These are phyloP conservation scores for Rosa rugosa DNA, from an alignment of 306 rosid genomes.

Conservation along the genomic window DNA sequence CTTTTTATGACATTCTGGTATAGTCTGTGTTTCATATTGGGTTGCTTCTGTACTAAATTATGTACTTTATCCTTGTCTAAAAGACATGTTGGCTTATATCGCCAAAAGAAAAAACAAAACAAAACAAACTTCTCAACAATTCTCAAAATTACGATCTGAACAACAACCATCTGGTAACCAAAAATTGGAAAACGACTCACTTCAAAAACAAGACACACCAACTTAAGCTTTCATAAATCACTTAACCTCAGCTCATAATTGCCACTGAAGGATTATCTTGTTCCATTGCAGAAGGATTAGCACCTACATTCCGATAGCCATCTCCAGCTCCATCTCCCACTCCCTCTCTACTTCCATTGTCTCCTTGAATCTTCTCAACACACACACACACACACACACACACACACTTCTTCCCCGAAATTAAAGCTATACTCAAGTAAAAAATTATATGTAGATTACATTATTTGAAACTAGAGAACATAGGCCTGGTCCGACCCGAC, in stretches of 20 bases:
- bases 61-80: no score
- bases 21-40: no score
- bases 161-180: neutral
- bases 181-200: neutral
- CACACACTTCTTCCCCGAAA: no score
- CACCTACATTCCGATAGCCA: conserved; percentile 31
- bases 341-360: conserved; percentile 23
- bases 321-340: conserved; percentile 22
- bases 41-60: no score
- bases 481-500: no score
- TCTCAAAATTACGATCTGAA: conserved; percentile 13
- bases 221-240: no score
- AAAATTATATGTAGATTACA: no score
- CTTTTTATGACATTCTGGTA: no score
- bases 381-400: neutral
- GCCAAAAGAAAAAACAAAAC: neutral
- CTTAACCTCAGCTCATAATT: no score
- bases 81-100: no score
- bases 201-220: neutral
- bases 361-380: conserved; percentile 35
- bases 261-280: conserved; percentile 10
- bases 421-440: no score
- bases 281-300: conserved; percentile 27
- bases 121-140: neutral
- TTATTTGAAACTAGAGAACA: no score